These are phyloP conservation scores for Schrenkiella parvula DNA, from an alignment of 345 rosid species.

Conservation along the genomic window DNA sequence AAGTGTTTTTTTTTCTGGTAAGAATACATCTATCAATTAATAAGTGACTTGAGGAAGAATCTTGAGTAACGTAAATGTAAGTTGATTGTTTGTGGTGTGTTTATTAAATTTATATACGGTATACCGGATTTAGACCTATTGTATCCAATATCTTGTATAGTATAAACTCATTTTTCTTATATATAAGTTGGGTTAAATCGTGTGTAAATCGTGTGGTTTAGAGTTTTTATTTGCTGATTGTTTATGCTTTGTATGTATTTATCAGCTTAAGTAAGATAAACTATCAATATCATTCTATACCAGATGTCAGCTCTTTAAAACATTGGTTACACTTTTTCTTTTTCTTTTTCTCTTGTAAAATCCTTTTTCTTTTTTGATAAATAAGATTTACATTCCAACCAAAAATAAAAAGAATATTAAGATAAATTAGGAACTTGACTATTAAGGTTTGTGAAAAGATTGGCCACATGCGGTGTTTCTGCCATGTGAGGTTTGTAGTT, in stretches of 20 bases:
- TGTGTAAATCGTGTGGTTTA: too few relatives aligned
- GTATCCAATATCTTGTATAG: background rate
- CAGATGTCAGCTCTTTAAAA: too few relatives aligned
- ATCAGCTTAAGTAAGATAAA: too few relatives aligned
- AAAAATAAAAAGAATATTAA: background rate
- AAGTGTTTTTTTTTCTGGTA: too few relatives aligned
- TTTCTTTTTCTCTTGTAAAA: too few relatives aligned
- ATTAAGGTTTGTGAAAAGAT: constrained; percentile 8
- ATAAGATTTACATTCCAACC: too few relatives aligned
- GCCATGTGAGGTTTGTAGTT: constrained; percentile 12
- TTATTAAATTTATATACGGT: background rate
- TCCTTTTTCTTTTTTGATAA: too few relatives aligned
- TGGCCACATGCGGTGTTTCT: constrained; percentile 18
- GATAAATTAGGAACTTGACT: background rate
- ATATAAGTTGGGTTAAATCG: background rate
- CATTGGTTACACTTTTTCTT: too few relatives aligned
- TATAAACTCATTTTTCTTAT: background rate
- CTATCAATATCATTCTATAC: too few relatives aligned
- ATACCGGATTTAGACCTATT: background rate
- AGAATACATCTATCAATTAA: background rate
- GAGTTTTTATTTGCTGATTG: too few relatives aligned
- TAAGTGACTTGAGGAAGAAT: background rate
- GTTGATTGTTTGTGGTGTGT: background rate
- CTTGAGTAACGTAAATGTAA: background rate
- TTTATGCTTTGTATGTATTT: background rate